phyloP scores from a whole-genome alignment of 257 asterid genomes.

The Ballota nigra region DNA sequence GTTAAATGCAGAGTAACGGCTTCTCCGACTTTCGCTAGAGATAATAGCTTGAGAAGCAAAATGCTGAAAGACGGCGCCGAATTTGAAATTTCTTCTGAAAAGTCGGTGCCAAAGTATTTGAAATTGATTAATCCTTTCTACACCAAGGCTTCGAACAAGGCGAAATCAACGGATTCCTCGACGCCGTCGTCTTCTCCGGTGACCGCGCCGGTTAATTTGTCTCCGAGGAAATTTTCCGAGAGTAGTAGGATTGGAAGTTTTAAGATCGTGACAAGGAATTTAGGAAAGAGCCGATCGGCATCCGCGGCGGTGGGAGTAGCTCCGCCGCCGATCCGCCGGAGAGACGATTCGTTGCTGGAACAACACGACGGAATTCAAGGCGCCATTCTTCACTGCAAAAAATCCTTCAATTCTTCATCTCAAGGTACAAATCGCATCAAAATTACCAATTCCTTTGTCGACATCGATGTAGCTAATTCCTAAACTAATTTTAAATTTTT shows the following conservation, averaged over 20 bases:
- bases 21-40: slow-evolving; percentile 28
- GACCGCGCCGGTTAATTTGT: slow-evolving; percentile 32
- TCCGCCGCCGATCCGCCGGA: slow-evolving; percentile 44
- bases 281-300: slow-evolving; percentile 67
- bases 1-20: slow-evolving; percentile 26
- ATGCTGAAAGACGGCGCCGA: slow-evolving; percentile 38
- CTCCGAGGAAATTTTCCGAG: slow-evolving; percentile 49
- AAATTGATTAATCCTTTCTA: slow-evolving; percentile 72
- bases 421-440: slow-evolving; percentile 26
- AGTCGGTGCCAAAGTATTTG: slow-evolving; percentile 51
- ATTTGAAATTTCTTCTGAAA: slow-evolving; percentile 31
- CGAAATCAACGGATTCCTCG: slow-evolving; percentile 29
- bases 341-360: slow-evolving; percentile 67
- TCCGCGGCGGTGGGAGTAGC: slow-evolving; percentile 38
- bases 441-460: neutral
- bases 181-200: slow-evolving; percentile 62
- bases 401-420: slow-evolving; percentile 37
- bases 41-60: slow-evolving; percentile 62
- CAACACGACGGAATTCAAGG: slow-evolving; percentile 66
- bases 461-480: neutral
- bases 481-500: neutral
- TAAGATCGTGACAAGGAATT: slow-evolving; percentile 47
- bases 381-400: slow-evolving; percentile 62
- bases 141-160: slow-evolving; percentile 47
- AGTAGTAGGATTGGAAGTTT: slow-evolving; percentile 51